A percentile compares a stretch with the other conserved stretches of the same genome.
phyloP scores from a whole-genome alignment of 2,329 filamentous ascomycete species.

The Sporothrix pseudoabietina region DNA sequence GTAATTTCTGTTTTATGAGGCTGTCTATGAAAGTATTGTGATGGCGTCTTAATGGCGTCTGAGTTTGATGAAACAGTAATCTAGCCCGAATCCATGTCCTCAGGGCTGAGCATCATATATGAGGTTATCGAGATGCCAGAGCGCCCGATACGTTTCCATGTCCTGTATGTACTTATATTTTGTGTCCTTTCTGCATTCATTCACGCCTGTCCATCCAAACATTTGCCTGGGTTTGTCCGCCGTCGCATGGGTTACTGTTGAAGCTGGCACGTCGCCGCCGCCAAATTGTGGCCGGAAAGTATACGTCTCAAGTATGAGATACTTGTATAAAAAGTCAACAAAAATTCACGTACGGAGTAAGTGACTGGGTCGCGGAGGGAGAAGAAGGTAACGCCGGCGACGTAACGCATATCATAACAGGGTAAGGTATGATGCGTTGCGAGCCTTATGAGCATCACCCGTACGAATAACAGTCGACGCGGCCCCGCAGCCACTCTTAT shows the following conservation, averaged over 20 bases:
- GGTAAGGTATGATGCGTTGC: neutral
- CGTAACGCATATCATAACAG: neutral
- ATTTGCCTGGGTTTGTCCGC: neutral
- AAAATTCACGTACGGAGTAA: no score
- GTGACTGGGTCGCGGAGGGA: neutral
- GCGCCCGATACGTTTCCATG: neutral
- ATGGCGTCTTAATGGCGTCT: neutral
- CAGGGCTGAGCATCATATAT: neutral
- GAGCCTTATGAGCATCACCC: neutral
- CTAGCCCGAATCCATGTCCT: neutral
- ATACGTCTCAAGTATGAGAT: neutral
- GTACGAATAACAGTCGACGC: neutral
- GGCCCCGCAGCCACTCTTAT: constrained; percentile 20
- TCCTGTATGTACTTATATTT: neutral
- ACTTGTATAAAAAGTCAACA: no score
- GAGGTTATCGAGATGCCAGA: neutral
- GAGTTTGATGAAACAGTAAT: constrained; percentile 13
- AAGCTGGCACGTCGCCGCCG: neutral
- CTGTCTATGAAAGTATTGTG: neutral
- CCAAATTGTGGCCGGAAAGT: neutral
- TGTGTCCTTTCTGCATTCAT: neutral
- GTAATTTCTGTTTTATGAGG: constrained; percentile 13
- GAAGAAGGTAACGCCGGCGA: neutral
- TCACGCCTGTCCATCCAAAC: neutral
- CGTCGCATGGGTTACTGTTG: neutral